These are phyloP conservation scores for Umbilicaria muhlenbergii DNA, from an alignment of 495 filamentous ascomycete genomes.

Conservation along the genomic window DNA sequence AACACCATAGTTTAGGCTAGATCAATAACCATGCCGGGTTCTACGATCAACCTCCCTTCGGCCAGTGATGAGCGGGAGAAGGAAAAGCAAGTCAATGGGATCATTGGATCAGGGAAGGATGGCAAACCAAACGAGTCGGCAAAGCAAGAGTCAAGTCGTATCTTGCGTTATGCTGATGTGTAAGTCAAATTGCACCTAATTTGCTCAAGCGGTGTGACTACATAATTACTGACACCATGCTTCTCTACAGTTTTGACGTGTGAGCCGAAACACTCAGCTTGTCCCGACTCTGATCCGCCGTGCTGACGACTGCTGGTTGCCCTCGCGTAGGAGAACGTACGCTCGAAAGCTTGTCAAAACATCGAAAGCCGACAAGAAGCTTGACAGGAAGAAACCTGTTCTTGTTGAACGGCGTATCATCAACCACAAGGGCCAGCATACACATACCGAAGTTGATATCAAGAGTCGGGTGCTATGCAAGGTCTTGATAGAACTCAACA, in stretches of 20 bases:
- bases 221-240: no score
- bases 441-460: constrained; percentile 12
- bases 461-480: constrained; percentile 5
- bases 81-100: background rate
- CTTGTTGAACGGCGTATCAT: constrained; percentile 14
- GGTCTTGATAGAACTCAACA: constrained; percentile 6
- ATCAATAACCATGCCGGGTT: no score
- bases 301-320: background rate
- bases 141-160: background rate
- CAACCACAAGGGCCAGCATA: constrained; percentile 10
- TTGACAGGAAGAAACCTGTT: constrained; percentile 3
- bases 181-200: background rate
- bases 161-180: constrained; percentile 7
- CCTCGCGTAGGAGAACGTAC: constrained; percentile 1
- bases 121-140: background rate
- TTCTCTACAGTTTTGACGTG: no score
- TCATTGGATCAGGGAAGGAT: no score
- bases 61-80: background rate
- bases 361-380: constrained; percentile 5
- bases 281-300: background rate
- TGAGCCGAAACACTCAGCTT: no score
- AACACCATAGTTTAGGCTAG: no score
- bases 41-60: no score
- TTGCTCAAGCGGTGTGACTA: no score
- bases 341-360: constrained; percentile 5